Conservation (phyloP, 2,329 filamentous ascomycete genomes). For the Fusarium nematophilum region DNA sequence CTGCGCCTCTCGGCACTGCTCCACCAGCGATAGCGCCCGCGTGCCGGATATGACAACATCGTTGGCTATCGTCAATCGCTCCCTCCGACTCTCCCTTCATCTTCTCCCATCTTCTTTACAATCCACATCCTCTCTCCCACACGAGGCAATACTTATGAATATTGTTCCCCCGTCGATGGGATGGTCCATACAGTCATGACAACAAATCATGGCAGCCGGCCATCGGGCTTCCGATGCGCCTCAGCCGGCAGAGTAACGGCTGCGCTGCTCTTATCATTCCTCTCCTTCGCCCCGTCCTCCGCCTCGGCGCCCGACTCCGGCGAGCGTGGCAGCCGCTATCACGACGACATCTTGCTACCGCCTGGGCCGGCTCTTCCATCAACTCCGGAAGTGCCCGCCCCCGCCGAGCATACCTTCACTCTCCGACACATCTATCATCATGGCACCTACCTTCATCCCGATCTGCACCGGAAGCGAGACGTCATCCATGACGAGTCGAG, state of each 20-base stretch:
- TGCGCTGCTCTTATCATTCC: slow-evolving; percentile 72
- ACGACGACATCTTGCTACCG: slow-evolving; percentile 58
- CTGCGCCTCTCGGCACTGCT: slow-evolving; percentile 16
- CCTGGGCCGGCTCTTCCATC: slow-evolving; percentile 54
- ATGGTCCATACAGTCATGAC: slow-evolving; percentile 37
- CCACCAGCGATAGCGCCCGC: slow-evolving; percentile 39
- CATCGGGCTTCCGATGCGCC: slow-evolving; percentile 52
- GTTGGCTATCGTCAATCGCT: slow-evolving; percentile 38
- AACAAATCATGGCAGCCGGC: slow-evolving; percentile 26
- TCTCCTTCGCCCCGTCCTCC: slow-evolving; percentile 66
- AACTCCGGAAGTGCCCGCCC: slow-evolving; percentile 55
- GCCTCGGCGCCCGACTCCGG: slow-evolving; percentile 47
- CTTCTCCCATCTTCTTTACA: slow-evolving; percentile 16
- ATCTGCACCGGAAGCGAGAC: slow-evolving; percentile 81
- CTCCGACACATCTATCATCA: slow-evolving; percentile 95
- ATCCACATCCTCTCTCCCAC: not conserved
- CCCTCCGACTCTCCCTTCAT: slow-evolving; percentile 19
- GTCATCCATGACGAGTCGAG: slow-evolving; percentile 64
- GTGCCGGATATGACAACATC: slow-evolving; percentile 45
- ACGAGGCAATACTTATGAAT: slow-evolving; percentile 10
- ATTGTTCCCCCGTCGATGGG: not conserved
- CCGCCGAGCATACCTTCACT: slow-evolving; percentile 70
- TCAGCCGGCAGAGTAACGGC: slow-evolving; percentile 74
- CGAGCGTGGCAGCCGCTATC: slow-evolving; percentile 49
- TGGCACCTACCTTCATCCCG: slow-evolving; percentile 81